Conservation (phyloP, 2,329 filamentous ascomycete genomes). For the Penicillium hordei region DNA sequence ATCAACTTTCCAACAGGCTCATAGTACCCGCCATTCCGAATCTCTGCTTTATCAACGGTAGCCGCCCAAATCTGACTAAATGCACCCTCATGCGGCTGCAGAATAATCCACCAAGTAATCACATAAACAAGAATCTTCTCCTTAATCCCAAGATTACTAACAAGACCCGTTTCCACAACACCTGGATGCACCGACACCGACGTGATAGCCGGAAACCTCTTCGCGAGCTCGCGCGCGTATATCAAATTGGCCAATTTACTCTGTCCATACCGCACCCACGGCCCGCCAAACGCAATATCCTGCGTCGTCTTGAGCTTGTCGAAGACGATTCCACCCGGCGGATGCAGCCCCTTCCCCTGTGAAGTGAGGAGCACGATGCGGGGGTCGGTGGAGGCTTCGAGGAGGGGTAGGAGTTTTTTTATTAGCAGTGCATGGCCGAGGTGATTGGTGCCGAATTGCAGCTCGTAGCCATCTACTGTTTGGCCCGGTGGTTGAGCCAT, state of each 20-base stretch:
- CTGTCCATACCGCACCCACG: conserved; percentile 45
- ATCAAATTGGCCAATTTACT: conserved; percentile 52
- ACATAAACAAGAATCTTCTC: conserved; percentile 14
- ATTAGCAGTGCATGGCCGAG: conserved; percentile 51
- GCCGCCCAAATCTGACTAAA: conserved; percentile 47
- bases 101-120: conserved; percentile 8
- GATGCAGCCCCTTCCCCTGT: neutral
- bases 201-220: conserved; percentile 39
- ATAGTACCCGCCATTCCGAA: conserved; percentile 4
- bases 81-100: conserved; percentile 36
- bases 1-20: conserved; percentile 5
- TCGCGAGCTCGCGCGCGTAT: conserved; percentile 44
- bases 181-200: conserved; percentile 46
- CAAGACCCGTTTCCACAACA: conserved; percentile 40
- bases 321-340: conserved; percentile 17
- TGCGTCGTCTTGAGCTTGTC: conserved; percentile 11
- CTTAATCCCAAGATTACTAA: conserved; percentile 19
- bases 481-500: conserved; percentile 42
- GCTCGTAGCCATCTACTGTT: conserved; percentile 51
- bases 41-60: conserved; percentile 27
- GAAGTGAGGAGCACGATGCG: conserved; percentile 16
- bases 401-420: conserved; percentile 37
- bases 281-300: conserved; percentile 17
- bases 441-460: conserved; percentile 53
- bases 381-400: neutral